Conservation (phyloP, 208 protist species). For the Acanthamoeba triangularis region DNA sequence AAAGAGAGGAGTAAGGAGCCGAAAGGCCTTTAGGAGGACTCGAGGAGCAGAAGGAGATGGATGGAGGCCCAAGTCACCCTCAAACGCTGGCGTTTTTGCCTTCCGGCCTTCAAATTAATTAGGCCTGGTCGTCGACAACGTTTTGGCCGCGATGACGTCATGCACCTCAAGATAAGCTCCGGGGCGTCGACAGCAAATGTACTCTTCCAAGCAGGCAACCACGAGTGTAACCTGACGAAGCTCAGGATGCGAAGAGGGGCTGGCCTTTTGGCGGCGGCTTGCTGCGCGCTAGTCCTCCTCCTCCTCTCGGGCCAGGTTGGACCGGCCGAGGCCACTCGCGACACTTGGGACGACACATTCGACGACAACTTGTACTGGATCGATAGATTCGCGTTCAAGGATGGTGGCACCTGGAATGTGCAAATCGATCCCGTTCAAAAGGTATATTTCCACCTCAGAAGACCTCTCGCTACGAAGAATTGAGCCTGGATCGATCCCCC, state of each 20-base stretch:
- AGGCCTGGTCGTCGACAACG: too few species aligned
- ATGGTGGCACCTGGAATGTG: constrained; percentile 17
- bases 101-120: too few species aligned
- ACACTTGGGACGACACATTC: background rate
- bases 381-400: constrained; percentile 42
- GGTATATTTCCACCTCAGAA: background rate
- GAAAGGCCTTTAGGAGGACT: too few species aligned
- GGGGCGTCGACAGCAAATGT: too few species aligned
- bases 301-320: background rate
- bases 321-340: constrained; percentile 3
- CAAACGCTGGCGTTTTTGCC: too few species aligned
- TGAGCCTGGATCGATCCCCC: background rate
- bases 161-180: too few species aligned
- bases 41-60: background rate
- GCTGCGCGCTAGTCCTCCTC: background rate
- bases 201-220: too few species aligned
- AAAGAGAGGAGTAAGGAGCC: background rate
- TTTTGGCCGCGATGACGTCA: too few species aligned
- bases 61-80: too few species aligned
- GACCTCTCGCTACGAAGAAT: background rate
- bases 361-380: constrained; percentile 11
- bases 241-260: background rate
- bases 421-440: constrained; percentile 46
- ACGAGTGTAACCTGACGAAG: background rate
- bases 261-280: background rate